These are phyloP conservation scores for Cordyceps cateniannulata DNA, from an alignment of 2,329 filamentous ascomycete species.

Conservation along the genomic window DNA sequence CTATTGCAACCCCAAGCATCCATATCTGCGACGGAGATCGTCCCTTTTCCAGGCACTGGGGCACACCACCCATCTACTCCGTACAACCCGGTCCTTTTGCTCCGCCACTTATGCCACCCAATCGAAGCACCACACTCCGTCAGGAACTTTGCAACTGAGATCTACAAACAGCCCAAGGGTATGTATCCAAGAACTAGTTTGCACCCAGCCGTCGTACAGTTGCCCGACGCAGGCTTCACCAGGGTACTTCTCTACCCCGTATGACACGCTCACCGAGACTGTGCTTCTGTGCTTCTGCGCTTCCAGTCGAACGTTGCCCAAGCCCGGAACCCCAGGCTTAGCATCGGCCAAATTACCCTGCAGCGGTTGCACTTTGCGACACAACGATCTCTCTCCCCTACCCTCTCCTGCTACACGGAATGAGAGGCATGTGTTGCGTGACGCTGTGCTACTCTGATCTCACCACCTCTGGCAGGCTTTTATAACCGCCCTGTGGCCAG, in stretches of 20 bases:
- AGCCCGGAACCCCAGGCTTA: too few relatives aligned
- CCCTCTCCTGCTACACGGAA: neutral
- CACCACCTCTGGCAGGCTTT: neutral
- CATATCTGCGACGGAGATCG: neutral
- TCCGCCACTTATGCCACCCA: neutral
- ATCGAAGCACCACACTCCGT: neutral
- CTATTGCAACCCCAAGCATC: neutral
- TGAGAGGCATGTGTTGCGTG: neutral
- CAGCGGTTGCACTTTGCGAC: neutral
- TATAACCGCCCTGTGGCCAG: neutral
- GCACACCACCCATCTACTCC: neutral
- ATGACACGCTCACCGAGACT: neutral
- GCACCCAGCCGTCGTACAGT: neutral
- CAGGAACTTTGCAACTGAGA: neutral
- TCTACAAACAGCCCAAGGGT: neutral
- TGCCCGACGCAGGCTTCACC: neutral
- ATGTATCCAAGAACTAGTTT: neutral
- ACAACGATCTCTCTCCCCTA: neutral
- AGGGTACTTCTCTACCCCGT: too few relatives aligned
- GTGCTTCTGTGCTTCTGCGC: neutral
- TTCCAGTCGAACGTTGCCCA: neutral
- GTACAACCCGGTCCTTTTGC: neutral
- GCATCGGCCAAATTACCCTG: neutral
- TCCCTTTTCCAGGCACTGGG: neutral
- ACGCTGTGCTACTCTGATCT: neutral